Base-by-base conservation (phyloP, 2,329 filamentous ascomycete species). In the Fusarium foetens region DNA sequence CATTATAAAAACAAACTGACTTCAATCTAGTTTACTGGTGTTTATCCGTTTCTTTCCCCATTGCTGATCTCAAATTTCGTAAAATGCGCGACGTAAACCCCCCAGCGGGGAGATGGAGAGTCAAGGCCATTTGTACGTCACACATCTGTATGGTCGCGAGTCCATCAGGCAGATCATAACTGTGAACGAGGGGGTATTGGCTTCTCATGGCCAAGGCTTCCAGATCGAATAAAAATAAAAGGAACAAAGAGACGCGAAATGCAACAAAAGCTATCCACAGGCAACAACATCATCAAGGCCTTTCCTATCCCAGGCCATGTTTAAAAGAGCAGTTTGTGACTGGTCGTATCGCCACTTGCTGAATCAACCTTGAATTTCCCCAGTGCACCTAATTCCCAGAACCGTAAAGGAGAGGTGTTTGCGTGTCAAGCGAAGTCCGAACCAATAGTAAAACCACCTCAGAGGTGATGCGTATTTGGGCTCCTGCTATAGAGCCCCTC, bases 331-430 rank as follows among this genome's bases (percentile, higher is more conserved):
- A 77, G 70, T 75, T 77, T 59, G 75, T 77, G 78, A 76, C 76
- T 79, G 72, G 74, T 77, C 75, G 67, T 79, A 71, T 77, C 75
- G 78, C 76, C 78, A 79, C 77, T 71, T 76, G 68, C 70, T 73
- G 72, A 75, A 78, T 75, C 75, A 77, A 75, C 76, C 70, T 76
- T 76, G 39, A 73, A 73, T 76, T 73, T 76, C 71, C 72, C 75
- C 74, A 76, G 71, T 77, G 64, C 75, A 77, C 74, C 75, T 66
- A 64, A 63, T 64, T 77, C 72, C 71, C 72, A 70, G 63, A 70
- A 65, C 60, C 68, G 61, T 72, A 57, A 71, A 73, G 53, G 74
- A 68, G 60, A 63, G 73, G 71, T 68, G 70, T 74, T 67, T 68
- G 57, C 58, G 63, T 73, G 59, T 74, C 67, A 73, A 68, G 72